Base-by-base conservation (phyloP, 2,329 filamentous ascomycete genomes). In the Polychaeton citri region DNA sequence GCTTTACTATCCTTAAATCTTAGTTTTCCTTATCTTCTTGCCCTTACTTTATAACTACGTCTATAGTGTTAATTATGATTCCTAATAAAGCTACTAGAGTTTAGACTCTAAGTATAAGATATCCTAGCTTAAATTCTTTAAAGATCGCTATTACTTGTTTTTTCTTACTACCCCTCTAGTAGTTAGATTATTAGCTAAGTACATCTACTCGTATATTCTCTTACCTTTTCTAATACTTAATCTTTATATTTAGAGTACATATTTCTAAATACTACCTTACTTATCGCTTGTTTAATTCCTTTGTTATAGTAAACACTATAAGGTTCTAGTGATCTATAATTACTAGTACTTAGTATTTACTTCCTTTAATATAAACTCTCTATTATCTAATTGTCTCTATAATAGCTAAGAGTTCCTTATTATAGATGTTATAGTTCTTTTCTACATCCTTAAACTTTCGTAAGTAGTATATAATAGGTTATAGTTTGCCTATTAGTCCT, bases 381-480 rank as follows among this genome's bases (percentile, higher is more conserved):
- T n/a, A n/a, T n/a, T n/a, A n/a, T n/a, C n/a, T n/a, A n/a, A n/a
- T n/a, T n/a, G n/a, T n/a, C n/a, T n/a, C n/a, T n/a, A n/a, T n/a
- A n/a, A n/a, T n/a, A n/a, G n/a, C n/a, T n/a, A n/a, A n/a, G n/a
- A n/a, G n/a, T n/a, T n/a, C n/a, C n/a, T n/a, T n/a, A n/a, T n/a
- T n/a, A n/a, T n/a, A n/a, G n/a, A 38, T 39, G 7, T 43, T 21
- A 26, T 43, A 43, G 17, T 35, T 38, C 5, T 19, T 17, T 32
- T 47, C 38, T 1, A 35, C 20, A 30, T 21, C 24, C 2, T 10
- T 28, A 5, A 46, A 20, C 13, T 44, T 49, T 36, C 36, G 34
- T 2, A 35, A 48, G 16, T 41, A 37, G 35, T 41, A 50, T 1
- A 36, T 39, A 9, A 49, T 21, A 3, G 38, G 41, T 10, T 35